Evolutionary conservation across 176 grass and related monocot species (phyloP).

Genomic region (Sorghum bicolor): Sorghum_bicolor_NCBIv3 NC_012878.2:51392001-51392500

Average conservation of each 20-base stretch:
- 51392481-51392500: constrained; percentile 6
- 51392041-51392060: not conserved
- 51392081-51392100: not conserved
- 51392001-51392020: not conserved
- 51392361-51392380: no score
- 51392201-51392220: not conserved
- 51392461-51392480: constrained; percentile 21
- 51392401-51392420: constrained; percentile 3
- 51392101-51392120: not conserved
- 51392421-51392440: constrained; percentile 41
- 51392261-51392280: not conserved
- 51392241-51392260: constrained; percentile 21
- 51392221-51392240: not conserved
- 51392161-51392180: not conserved
- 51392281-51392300: not conserved
- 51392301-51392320: not conserved
- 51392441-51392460: constrained; percentile 17
- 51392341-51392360: not conserved
- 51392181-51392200: not conserved
- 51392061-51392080: not conserved
- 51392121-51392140: not conserved
- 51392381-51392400: not conserved
- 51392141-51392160: not conserved
- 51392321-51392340: not conserved
- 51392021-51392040: no score